Base-by-base conservation (phyloP, 805 yeast genomes). In the Cyberlindnera lachancei region DNA sequence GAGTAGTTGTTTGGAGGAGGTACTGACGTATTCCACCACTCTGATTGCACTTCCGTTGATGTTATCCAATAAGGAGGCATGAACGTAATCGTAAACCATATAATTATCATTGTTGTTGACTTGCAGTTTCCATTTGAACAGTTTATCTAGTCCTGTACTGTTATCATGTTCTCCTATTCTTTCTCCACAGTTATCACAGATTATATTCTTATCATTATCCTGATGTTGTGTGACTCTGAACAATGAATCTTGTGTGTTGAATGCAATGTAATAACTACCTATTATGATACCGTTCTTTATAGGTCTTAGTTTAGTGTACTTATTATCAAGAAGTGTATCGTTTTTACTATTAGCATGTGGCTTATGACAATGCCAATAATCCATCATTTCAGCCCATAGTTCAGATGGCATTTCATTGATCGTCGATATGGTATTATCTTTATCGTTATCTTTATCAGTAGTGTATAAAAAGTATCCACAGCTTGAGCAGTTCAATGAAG, bases 321-420 rank as follows among this genome's bases (percentile, higher is more conserved):
- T 60, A 16, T 48, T 34, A 32, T 35, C 24, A 33, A 30, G 29
- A n/a, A 25, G 10, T 7, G 10, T 19, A 16, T 48, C 35, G 32
- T 35, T 23, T 33, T 31, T 27, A n/a, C 25, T 27, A 3, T 19
- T 19, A 25, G 51, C 44, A 19, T 52, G 50, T 0, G 94, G 94
- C 46, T 80, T 81, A 50, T 90, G 96, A 52, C 98, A 90, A 53
- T 90, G 96, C 98, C 98, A 90, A 43, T 81, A 82, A 36, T 90
- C 97, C 94, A 90, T 81, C 70, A 92, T 61, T 52, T 90, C 98
- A 11, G 80, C 75, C 98, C 98, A 90, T 30, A 74, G 63, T 49
- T 87, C 96, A 1, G 94, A 81, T 0, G 98, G 98, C 77, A 90
- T 72, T 23, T 83, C 83, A 33, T 58, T 48, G 27, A 75, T 57